Evolutionary conservation across 805 yeast species (phyloP).

Genomic region (Suhomyces pyralidae): DNA sequence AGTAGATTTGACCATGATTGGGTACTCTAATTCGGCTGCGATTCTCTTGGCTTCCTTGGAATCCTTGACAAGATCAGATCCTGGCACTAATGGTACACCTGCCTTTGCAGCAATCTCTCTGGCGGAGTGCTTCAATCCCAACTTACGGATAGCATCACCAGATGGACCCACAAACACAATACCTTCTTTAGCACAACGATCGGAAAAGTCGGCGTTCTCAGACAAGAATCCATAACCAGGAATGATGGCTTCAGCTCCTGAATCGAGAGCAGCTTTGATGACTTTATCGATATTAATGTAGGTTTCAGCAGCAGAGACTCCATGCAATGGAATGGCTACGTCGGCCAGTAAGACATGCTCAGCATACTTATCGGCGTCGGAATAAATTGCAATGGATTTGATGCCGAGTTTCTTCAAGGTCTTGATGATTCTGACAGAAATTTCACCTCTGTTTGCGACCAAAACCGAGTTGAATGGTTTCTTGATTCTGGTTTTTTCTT

Average conservation of each 20-base stretch:
- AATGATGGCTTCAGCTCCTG: slow-evolving; percentile 90
- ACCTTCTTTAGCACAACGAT: slow-evolving; percentile 77
- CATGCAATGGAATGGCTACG: slow-evolving; percentile 72
- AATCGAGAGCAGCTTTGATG: slow-evolving; percentile 74
- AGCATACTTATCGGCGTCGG: slow-evolving; percentile 87
- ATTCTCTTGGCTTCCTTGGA: slow-evolving; percentile 71
- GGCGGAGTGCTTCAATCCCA: slow-evolving; percentile 96
- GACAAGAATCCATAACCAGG: slow-evolving; percentile 98
- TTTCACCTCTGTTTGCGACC: slow-evolving; percentile 97
- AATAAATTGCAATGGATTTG: slow-evolving; percentile 80
- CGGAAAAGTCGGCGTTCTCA: slow-evolving; percentile 95
- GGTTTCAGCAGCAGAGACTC: slow-evolving; percentile 85
- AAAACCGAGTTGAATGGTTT: slow-evolving; percentile 81
- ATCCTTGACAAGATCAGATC: slow-evolving; percentile 75
- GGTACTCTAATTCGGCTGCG: slow-evolving; percentile 77
- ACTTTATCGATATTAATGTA: slow-evolving; percentile 84
- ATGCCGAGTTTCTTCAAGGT: slow-evolving; percentile 81
- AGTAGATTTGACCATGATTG: slow-evolving; percentile 94
- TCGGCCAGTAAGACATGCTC: slow-evolving; percentile 86
- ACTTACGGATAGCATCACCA: slow-evolving; percentile 85
- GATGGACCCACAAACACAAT: slow-evolving; percentile 95
- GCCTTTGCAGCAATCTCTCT: slow-evolving; percentile 89
- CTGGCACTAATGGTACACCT: slow-evolving; percentile 97
- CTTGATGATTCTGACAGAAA: slow-evolving; percentile 89
- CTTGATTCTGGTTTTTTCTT: slow-evolving; percentile 22